Conservation (phyloP, 495 filamentous ascomycete genomes). For the Pseudoneurospora amorphoporcata region DNA sequence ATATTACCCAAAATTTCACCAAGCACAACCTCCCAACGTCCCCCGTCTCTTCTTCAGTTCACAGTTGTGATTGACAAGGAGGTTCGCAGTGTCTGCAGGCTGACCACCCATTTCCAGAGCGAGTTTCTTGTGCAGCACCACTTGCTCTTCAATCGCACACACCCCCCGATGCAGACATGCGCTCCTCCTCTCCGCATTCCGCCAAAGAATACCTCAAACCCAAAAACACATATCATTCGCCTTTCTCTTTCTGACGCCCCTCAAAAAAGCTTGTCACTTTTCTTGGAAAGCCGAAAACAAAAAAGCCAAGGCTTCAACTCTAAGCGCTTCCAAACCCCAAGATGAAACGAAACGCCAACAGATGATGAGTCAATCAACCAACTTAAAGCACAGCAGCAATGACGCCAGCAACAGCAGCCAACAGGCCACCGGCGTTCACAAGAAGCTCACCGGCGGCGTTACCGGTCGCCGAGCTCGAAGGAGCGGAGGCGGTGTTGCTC, state of each 20-base stretch:
- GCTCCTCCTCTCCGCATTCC: not conserved
- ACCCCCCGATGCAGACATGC: not conserved
- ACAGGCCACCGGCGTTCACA: constrained; percentile 19
- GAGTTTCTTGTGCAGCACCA: not conserved
- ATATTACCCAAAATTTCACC: constrained; percentile 1
- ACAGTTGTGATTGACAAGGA: not conserved
- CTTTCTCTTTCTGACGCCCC: not conserved
- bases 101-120: not conserved
- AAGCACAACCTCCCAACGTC: not conserved
- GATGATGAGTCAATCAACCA: not conserved
- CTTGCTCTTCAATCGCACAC: not conserved
- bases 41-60: not conserved
- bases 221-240: not conserved
- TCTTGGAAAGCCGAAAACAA: not conserved
- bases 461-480: constrained; percentile 13
- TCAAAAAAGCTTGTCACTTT: not conserved
- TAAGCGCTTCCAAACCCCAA: not conserved
- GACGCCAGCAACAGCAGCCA: constrained; percentile 26
- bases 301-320: not conserved
- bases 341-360: not conserved
- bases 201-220: not conserved
- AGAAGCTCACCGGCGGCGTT: constrained; percentile 21
- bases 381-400: constrained; percentile 23
- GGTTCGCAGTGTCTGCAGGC: not conserved
- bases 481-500: constrained; percentile 11